phyloP scores from a whole-genome alignment of 179 eudicot genomes.

The Camellia oleifera region DNA sequence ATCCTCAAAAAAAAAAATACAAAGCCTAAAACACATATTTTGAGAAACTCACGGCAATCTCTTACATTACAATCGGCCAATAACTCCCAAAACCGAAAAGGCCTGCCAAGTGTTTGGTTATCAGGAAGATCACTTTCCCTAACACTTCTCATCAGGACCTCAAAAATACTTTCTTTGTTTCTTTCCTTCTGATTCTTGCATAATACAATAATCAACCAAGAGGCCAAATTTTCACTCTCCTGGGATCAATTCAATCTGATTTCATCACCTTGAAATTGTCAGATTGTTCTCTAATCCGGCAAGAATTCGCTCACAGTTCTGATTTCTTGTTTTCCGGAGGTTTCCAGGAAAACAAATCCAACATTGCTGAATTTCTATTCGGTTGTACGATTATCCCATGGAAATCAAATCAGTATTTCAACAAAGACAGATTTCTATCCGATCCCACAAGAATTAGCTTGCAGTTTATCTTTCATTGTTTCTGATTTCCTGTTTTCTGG shows the following conservation, averaged over 20 bases:
- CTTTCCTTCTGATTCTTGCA: neutral
- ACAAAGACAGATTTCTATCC: neutral
- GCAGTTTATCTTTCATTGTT: too few relatives aligned
- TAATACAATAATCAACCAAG: neutral
- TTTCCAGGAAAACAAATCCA: too few relatives aligned
- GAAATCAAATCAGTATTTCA: too few relatives aligned
- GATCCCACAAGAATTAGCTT: neutral
- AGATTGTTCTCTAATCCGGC: too few relatives aligned
- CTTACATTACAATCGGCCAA: neutral
- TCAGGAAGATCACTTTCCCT: neutral
- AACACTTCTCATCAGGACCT: neutral
- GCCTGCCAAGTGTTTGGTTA: slow-evolving; percentile 11
- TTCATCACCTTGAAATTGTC: neutral
- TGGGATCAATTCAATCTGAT: neutral
- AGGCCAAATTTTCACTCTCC: neutral
- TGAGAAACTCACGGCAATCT: neutral
- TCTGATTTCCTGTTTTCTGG: too few relatives aligned
- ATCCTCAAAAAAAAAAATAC: too few relatives aligned
- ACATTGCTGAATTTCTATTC: too few relatives aligned
- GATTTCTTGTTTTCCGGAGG: too few relatives aligned
- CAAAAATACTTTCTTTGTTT: neutral
- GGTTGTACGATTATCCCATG: too few relatives aligned
- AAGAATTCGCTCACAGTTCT: too few relatives aligned
- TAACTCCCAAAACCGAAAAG: neutral
- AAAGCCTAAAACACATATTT: too few relatives aligned